Evolutionary conservation across 257 asterid genomes (phyloP).

Genomic region (Solanum medicagineum): DNA sequence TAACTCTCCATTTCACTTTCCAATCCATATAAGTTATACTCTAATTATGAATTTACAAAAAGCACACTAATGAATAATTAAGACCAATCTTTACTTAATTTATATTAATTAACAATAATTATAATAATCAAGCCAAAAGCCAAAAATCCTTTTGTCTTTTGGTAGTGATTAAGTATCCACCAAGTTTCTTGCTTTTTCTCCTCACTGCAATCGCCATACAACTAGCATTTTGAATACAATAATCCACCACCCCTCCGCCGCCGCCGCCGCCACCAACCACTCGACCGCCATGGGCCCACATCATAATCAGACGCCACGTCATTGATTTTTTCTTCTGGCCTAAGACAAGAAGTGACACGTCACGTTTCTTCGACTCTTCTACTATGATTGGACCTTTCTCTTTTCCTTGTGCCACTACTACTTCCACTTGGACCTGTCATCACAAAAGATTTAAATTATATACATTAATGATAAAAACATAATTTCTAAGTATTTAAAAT

Average conservation of each 20-base stretch:
- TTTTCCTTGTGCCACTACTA: slow-evolving; percentile 47
- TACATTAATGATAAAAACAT: background rate
- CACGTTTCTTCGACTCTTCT: slow-evolving; percentile 43
- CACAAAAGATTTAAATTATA: background rate
- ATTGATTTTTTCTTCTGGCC: slow-evolving; percentile 62
- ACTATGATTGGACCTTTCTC: slow-evolving; percentile 58
- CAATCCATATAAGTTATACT: background rate
- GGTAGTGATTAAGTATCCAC: slow-evolving; percentile 81
- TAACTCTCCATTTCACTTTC: background rate
- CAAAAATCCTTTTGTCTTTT: slow-evolving; percentile 73
- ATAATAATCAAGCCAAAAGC: slow-evolving; percentile 63
- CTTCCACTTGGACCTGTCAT: slow-evolving; percentile 41
- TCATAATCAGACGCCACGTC: slow-evolving; percentile 63
- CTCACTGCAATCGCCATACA: slow-evolving; percentile 88
- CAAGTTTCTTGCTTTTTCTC: slow-evolving; percentile 69
- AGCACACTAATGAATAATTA: background rate
- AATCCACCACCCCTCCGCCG: slow-evolving; percentile 50
- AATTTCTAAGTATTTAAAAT: background rate
- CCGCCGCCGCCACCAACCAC: slow-evolving; percentile 4
- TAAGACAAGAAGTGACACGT: slow-evolving; percentile 39
- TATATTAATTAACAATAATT: background rate
- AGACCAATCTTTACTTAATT: background rate
- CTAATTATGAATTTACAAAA: background rate
- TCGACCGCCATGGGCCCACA: slow-evolving; percentile 51
- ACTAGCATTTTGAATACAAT: slow-evolving; percentile 69